Conservation (phyloP, 169 alveolate species). For the Cryptosporidium tyzzeri region DNA sequence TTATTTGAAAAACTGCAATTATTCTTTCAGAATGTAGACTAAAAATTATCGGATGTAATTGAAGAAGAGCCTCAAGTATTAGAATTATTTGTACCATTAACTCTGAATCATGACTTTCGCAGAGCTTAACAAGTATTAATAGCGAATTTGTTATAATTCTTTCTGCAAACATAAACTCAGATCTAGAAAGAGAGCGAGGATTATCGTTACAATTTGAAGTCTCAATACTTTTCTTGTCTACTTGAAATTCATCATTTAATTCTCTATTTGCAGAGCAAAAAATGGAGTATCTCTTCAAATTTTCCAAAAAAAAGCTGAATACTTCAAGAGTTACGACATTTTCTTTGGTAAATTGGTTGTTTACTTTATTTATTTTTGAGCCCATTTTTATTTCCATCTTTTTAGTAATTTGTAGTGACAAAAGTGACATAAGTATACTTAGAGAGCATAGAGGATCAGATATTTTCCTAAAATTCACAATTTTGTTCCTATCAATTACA, state of each 20-base stretch:
- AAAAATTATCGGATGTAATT: constrained; percentile 58
- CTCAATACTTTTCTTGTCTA: constrained; percentile 6
- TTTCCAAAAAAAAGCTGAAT: constrained; percentile 1
- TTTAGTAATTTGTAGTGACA: not conserved
- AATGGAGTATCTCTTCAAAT: constrained; percentile 70
- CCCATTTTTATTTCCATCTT: not conserved
- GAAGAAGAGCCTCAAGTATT: constrained; percentile 45
- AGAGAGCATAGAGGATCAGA: constrained; percentile 56
- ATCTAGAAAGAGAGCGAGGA: constrained; percentile 59
- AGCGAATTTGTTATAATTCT: constrained; percentile 54
- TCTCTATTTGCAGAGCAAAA: constrained; percentile 14
- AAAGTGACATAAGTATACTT: constrained; percentile 39
- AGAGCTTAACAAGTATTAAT: constrained; percentile 3
- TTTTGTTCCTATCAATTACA: constrained; percentile 21
- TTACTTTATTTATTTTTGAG: not conserved
- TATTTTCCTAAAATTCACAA: constrained; percentile 37
- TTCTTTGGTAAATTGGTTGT: not conserved
- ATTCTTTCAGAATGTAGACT: constrained; percentile 64
- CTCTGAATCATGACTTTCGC: not conserved
- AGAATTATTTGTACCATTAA: not conserved
- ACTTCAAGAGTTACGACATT: constrained; percentile 1
- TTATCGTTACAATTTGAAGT: constrained; percentile 28
- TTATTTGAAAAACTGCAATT: constrained; percentile 49
- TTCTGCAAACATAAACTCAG: constrained; percentile 72
- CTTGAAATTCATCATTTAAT: not conserved